Evolutionary conservation across 441 rosid genomes (phyloP).

Genomic region (Erysimum cheiri): DNA sequence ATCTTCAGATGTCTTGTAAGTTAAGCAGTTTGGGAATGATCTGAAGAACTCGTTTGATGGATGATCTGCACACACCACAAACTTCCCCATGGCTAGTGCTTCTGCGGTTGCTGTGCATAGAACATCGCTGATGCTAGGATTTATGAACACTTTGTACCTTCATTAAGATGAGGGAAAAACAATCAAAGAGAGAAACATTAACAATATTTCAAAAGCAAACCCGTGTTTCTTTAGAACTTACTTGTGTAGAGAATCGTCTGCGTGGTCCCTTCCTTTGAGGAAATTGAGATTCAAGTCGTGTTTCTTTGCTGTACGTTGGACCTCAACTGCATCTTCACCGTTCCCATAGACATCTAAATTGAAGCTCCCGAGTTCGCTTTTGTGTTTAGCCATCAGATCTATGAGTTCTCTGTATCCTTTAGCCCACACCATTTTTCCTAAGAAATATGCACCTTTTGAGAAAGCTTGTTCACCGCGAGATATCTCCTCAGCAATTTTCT

Average conservation of each 20-base stretch:
- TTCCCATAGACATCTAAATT: constrained; percentile 92
- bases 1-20: constrained; percentile 86
- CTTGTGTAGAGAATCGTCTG: constrained; percentile 93
- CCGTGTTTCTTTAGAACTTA: constrained; percentile 40
- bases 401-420: constrained; percentile 95
- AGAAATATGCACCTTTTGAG: constrained; percentile 94
- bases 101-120: constrained; percentile 99
- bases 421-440: constrained; percentile 99
- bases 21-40: constrained; percentile 91
- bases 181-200: constrained; percentile 13
- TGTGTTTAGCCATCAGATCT: constrained; percentile 80
- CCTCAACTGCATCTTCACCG: constrained; percentile 94
- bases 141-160: constrained; percentile 98
- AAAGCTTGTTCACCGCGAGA: constrained; percentile 91
- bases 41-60: constrained; percentile 97
- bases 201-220: not conserved
- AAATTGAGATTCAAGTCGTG: constrained; percentile 81
- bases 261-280: constrained; percentile 92
- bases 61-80: constrained; percentile 94
- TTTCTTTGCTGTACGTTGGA: constrained; percentile 72
- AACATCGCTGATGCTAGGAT: constrained; percentile 95
- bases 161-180: constrained; percentile 34
- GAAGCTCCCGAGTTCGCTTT: constrained; percentile 79
- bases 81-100: constrained; percentile 99
- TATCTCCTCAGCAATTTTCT: constrained; percentile 74